These are phyloP conservation scores for Sordariomycetes sp. DNA, from an alignment of 2,329 filamentous ascomycete species.

Conservation along the genomic window DNA sequence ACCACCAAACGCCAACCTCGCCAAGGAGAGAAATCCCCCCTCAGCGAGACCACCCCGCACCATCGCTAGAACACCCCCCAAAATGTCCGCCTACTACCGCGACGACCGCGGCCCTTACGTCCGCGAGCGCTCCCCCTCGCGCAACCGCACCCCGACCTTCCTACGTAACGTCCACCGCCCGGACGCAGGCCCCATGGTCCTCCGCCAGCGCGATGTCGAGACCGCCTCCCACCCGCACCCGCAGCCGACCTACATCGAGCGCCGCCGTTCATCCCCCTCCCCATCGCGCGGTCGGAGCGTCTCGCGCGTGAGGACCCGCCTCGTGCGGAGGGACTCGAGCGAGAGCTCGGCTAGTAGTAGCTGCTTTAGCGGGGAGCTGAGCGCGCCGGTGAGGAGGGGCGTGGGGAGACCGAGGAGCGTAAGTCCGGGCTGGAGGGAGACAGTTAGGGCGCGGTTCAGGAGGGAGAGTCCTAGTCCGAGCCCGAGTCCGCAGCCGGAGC, in stretches of 20 bases:
- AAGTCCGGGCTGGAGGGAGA: constrained; percentile 14
- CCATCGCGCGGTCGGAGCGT: constrained; percentile 23
- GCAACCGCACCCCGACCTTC: constrained; percentile 24
- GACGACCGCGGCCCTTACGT: not conserved
- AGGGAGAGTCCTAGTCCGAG: constrained; percentile 21
- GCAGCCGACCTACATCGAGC: constrained; percentile 20
- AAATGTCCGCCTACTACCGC: not conserved
- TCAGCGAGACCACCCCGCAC: not conserved
- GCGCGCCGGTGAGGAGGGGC: not conserved
- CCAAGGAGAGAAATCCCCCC: not conserved
- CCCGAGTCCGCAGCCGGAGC: constrained; percentile 37
- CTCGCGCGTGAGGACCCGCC: constrained; percentile 18
- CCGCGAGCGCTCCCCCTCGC: constrained; percentile 1
- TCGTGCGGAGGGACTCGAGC: constrained; percentile 8
- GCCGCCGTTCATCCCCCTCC: constrained; percentile 8
- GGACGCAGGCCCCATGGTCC: constrained; percentile 37
- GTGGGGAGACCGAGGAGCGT: constrained; percentile 6
- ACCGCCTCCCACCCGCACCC: constrained; percentile 31
- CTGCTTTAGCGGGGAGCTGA: not conserved
- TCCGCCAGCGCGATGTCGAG: constrained; percentile 41
- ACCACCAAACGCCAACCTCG: not conserved
- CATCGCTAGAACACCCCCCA: not conserved
- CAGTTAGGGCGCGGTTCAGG: constrained; percentile 35
- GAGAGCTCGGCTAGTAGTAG: not conserved
- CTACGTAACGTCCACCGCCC: constrained; percentile 27